Base-by-base conservation (phyloP, 2,329 filamentous ascomycete species). In the Tympanopsis confertula region DNA sequence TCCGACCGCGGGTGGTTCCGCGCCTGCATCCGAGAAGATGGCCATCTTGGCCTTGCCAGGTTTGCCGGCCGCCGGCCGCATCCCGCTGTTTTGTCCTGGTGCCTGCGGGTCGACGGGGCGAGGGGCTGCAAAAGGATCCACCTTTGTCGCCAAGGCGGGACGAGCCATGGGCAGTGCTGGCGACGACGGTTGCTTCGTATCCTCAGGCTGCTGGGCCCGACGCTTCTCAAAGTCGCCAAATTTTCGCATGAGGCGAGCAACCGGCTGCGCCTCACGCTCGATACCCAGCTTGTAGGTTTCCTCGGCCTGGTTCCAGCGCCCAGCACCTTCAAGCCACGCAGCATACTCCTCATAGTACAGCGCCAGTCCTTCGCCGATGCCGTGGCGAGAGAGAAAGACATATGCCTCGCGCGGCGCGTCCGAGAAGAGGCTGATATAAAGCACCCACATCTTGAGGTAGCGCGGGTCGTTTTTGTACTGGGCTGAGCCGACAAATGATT, bases 291-390 rank as follows among this genome's bases (percentile, higher is more conserved):
- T 79, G 56, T 93, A 96, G 1, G 98, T 84, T 57, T 98, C 91
- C 49, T 94, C 87, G 1, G 91, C 89, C 57, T 98, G 91, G 17
- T 69, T 72, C 83, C 86, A 95, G 45, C 89, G 71, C 13, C 78
- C 83, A 5, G 80, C 83, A 24, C 76, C 69, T 62, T 98, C 91
- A 5, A 98, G 67, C 86, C 88, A 96, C 1, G 78, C 82, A 1
- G 91, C 88, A 54, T 94, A 98, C 53, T 96, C 91, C 56, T 98
- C 91, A 59, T 98, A 98, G 58, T 87, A 98, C 3, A 96, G 66
- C 2, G 91, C 91, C 3, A 98, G 71, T 1, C 71, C 68, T 51
- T 95, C 87, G 42, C 89, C 91, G 42, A 98, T 86, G 44, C 71
- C 72, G 54, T 98, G 87, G 37, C 88, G 82, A 12, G 89, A 82